Conservation (phyloP, 1,284 basidiomycete species). For the Fomitopsis palustris region DNA sequence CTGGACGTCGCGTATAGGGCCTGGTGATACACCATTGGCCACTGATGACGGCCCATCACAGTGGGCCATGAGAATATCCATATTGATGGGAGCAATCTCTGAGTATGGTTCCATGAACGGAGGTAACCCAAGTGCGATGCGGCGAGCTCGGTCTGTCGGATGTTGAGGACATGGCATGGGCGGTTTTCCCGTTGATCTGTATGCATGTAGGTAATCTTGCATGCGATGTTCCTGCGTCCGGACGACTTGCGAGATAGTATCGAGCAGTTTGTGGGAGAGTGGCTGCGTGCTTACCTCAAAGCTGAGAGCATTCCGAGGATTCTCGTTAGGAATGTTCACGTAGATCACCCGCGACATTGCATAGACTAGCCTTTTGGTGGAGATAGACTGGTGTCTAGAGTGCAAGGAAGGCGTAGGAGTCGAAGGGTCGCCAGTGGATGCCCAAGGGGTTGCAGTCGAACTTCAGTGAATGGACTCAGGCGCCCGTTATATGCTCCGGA, state of each 20-base stretch:
- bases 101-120: constrained; percentile 40
- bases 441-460: too few relatives aligned
- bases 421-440: too few relatives aligned
- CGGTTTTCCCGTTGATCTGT: constrained; percentile 38
- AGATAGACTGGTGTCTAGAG: not conserved
- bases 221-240: constrained; percentile 42
- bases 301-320: constrained; percentile 20
- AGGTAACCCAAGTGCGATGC: constrained; percentile 37
- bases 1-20: constrained; percentile 33
- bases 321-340: constrained; percentile 21
- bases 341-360: constrained; percentile 10
- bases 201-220: constrained; percentile 43
- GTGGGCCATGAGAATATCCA: not conserved
- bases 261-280: not conserved
- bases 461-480: too few relatives aligned
- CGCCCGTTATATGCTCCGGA: too few relatives aligned
- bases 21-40: constrained; percentile 10
- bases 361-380: too few relatives aligned
- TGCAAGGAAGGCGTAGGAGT: too few relatives aligned
- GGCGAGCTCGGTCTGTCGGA: constrained; percentile 34
- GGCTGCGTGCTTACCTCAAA: constrained; percentile 23
- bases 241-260: not conserved
- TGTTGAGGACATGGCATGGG: constrained; percentile 39
- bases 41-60: not conserved
- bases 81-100: not conserved